A percentile compares a stretch with the other conserved stretches of the same genome.
These are phyloP conservation scores for Metarhizium guizhouense DNA, from an alignment of 2,329 filamentous ascomycete genomes.

Conservation along the genomic window DNA sequence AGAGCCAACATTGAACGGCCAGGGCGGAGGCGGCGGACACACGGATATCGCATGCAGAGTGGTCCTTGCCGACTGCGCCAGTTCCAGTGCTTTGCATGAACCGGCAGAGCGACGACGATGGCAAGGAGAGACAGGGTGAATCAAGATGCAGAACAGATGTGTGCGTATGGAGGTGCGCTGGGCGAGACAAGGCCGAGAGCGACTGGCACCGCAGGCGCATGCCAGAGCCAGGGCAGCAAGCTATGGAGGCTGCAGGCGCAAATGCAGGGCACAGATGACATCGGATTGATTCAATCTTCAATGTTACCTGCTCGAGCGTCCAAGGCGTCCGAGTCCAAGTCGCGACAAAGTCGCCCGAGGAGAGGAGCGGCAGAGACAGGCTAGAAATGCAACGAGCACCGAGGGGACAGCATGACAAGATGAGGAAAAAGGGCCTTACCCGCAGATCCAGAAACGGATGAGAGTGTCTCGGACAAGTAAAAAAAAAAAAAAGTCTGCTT, in stretches of 20 bases:
- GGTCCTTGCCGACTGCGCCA: conserved; percentile 1
- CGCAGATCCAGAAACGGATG: not conserved
- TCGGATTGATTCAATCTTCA: not conserved
- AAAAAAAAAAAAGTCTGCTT: too few species aligned
- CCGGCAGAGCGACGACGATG: not conserved
- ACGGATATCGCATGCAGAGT: not conserved
- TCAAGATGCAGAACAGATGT: not conserved
- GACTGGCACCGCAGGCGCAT: not conserved
- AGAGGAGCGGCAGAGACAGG: too few species aligned
- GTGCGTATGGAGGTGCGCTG: not conserved
- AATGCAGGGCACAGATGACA: not conserved
- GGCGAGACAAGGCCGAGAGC: not conserved
- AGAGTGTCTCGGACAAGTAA: not conserved
- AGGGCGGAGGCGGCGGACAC: not conserved
- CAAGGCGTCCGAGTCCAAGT: not conserved
- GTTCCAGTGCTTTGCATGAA: conserved; percentile 1
- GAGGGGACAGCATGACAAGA: not conserved
- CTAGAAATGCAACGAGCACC: too few species aligned
- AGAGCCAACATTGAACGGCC: not conserved
- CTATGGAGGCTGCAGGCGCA: not conserved
- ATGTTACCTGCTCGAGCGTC: not conserved
- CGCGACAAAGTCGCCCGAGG: not conserved
- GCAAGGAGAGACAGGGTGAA: not conserved
- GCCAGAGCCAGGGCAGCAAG: not conserved
- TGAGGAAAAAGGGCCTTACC: too few species aligned